A percentile compares a stretch with the other conserved stretches of the same genome.
phyloP scores from a whole-genome alignment of 2,329 filamentous ascomycete species.

The Apiospora arundinis region DNA sequence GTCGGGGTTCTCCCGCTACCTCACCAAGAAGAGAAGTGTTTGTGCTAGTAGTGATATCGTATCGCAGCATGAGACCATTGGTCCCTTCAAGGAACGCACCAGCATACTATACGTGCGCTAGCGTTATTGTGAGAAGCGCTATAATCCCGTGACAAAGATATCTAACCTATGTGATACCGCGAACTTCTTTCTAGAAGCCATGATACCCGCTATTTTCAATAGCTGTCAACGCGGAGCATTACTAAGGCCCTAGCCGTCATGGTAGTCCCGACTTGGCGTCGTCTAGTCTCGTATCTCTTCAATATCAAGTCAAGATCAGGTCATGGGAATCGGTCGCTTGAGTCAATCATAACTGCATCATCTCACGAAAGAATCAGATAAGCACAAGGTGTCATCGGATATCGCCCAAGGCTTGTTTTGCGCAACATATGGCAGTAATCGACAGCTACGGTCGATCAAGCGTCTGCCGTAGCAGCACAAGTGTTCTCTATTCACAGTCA shows the following conservation, averaged over 20 bases:
- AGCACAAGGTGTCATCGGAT: not conserved
- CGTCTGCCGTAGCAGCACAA: not conserved
- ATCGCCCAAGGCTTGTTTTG: not conserved
- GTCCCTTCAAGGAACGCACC: not conserved
- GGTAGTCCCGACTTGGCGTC: not conserved
- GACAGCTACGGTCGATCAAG: not conserved
- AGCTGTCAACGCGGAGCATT: not conserved
- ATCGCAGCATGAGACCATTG: not conserved
- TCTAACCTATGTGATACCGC: not conserved
- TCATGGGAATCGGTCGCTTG: not conserved
- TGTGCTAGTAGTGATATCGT: not conserved
- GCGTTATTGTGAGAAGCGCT: not conserved
- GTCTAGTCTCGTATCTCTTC: not conserved
- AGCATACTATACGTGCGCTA: not conserved
- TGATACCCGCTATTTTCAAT: not conserved
- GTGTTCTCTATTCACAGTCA: not conserved
- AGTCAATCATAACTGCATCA: not conserved
- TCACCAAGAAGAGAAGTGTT: not conserved
- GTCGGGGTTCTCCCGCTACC: not conserved
- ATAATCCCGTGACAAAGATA: not conserved
- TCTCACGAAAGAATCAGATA: not conserved
- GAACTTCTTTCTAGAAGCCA: conserved; percentile 1
- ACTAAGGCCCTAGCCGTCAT: not conserved
- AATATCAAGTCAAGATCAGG: not conserved
- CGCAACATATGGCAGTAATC: not conserved